Base-by-base conservation (phyloP, 108 stramenopile genomes). In the Cyclostephanos tholiformis region DNA sequence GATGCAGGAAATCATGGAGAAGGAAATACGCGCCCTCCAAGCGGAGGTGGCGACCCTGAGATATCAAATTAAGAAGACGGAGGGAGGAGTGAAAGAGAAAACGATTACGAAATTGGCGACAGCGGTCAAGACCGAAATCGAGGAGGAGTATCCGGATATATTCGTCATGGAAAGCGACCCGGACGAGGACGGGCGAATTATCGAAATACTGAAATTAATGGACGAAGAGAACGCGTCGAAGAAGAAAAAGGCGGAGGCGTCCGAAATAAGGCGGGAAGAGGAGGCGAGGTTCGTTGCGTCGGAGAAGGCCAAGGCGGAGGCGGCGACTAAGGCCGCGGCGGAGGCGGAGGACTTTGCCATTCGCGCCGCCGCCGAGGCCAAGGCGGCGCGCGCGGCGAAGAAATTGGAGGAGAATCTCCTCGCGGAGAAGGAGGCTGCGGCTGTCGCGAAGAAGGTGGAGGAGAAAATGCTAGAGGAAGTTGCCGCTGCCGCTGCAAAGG, bases 141-240 rank as follows among this genome's bases (percentile, higher is more conserved):
- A 68, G 55, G 67, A 73, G 69, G 78, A 64, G 22, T 77, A 65
- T 41, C 76, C 71, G 13, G 56, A 16, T n/a, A 79, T 69, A 36
- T 29, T 79, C 32, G 44, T 46, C 39, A 63, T 79, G 71, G 78
- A 79, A 55, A 72, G 67, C 41, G 78, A 79, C 39, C 72, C 72
- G 52, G 78, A 71, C 7, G 67, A 73, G 58, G 67, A 72, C 52
- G 60, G 50, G 48, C 78, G 78, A 13, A 72, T 79, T 8, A 46
- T 79, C 48, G 78, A 79, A 29, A 38, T 79, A 22, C 41, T 79
- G 67, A 79, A 79, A 73, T 60, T 66, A 41, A 55, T 79, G 53
- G 78, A 79, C 23, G 78, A 73, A n/a, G 78, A 73, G 51, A 79
- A 73, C 56, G 72, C 41, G 30, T 26, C 27, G 51, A 73, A 79